These are phyloP conservation scores for Guyanaporus albipodus DNA, from an alignment of 768 basidiomycete genomes.

Conservation along the genomic window DNA sequence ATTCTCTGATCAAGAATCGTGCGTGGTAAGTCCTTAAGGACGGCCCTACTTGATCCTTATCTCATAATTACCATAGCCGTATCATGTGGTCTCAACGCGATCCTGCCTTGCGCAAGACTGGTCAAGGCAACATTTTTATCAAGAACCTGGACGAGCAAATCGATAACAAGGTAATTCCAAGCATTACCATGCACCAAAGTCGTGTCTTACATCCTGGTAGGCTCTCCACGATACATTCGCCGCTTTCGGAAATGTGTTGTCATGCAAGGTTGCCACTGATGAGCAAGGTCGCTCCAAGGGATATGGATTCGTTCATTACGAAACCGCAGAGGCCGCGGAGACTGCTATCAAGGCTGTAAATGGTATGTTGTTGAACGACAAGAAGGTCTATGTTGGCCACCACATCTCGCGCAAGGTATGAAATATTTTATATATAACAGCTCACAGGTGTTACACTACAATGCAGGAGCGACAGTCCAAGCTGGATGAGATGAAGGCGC, in stretches of 20 bases:
- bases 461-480: conserved; percentile 92
- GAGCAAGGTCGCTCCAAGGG: conserved; percentile 94
- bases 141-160: conserved; percentile 97
- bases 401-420: conserved; percentile 93
- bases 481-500: conserved; percentile 94
- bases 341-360: conserved; percentile 98
- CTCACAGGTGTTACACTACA: neutral
- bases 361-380: conserved; percentile 99
- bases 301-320: conserved; percentile 99
- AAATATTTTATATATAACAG: neutral
- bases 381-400: conserved; percentile 97
- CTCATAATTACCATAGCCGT: conserved; percentile 50
- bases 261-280: conserved; percentile 98
- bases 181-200: neutral
- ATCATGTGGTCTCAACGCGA: conserved; percentile 99
- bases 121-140: conserved; percentile 99
- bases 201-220: conserved; percentile 37
- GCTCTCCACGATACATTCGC: conserved; percentile 99
- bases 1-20: conserved; percentile 97
- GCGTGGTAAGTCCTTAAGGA: conserved; percentile 64
- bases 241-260: conserved; percentile 96
- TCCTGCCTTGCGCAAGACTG: conserved; percentile 98
- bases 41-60: neutral
- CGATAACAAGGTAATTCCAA: conserved; percentile 82
- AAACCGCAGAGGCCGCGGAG: conserved; percentile 94